Evolutionary conservation across 768 basidiomycete species (phyloP), one percentile per base, ranked within the genome.

Genomic region (Amanita phalloides): DNA sequence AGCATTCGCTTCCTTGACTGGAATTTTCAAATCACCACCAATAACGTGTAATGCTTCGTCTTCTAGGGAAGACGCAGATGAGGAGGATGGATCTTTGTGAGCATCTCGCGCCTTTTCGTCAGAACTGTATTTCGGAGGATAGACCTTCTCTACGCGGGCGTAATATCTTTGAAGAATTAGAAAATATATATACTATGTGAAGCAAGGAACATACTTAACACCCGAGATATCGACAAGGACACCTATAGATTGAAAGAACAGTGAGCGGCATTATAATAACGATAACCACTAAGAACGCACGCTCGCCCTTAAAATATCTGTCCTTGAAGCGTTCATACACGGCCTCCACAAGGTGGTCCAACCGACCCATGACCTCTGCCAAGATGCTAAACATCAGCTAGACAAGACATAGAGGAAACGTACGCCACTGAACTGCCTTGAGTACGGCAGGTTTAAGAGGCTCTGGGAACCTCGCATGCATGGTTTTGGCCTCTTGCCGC

Each of bases 291-390:
- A 48, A 41, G 53, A 33, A 80, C 92, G 54, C 61, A 94, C 92
- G 85, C 69, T 99, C 96, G 58, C 82, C 84, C 39, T 78, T 71
- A 67, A 92, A 98, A 68, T 92, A 99, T 28, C 96, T 80, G 70
- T 98, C 89, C 61, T 93, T 92, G 77, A 92, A 98, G 49, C 96
- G 86, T 56, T 97, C 94, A 61, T 82, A 96, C 36, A 97, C 89
- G 46, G 86, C 84, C 65, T 99, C 96, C 14, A 95, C 92, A 17
- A 99, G 75, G 61, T 89, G 88, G 69, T 99, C 95, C 50, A 98
- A 73, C 54, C 96, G 86, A 44, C 96, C 95, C 68, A 97, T 87
- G 58, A 97, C 90, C 84, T 96, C 94, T 96, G 67, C 35, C 56
- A 51, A 56, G 55, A 59, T 39, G 54, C 53, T 54, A 50, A 41